Conservation (phyloP, 2,329 filamentous ascomycete genomes). For the Curvularia hawaiiensis region DNA sequence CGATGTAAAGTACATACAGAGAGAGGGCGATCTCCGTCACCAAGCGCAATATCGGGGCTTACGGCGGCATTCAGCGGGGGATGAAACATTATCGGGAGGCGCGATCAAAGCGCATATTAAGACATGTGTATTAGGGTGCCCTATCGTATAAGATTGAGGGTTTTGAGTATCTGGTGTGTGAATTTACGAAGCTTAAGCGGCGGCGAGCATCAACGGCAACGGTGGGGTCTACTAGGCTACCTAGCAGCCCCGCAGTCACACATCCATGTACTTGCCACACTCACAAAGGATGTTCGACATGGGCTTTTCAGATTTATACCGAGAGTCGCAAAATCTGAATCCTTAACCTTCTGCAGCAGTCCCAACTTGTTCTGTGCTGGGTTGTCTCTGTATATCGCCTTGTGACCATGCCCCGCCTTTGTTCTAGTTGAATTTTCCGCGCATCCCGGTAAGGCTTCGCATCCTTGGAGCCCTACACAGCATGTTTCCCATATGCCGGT, state of each 20-base stretch:
- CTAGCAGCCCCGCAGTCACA: neutral
- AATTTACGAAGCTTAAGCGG: constrained; percentile 7
- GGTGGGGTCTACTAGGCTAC: constrained; percentile 3
- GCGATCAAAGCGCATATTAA: constrained; percentile 2
- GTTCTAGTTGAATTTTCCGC: constrained; percentile 24
- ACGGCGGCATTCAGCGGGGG: neutral
- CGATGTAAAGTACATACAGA: constrained; percentile 8
- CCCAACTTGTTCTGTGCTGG: neutral
- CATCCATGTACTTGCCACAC: neutral
- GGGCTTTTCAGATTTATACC: neutral
- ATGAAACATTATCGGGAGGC: neutral
- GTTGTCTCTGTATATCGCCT: neutral
- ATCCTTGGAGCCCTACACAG: constrained; percentile 55
- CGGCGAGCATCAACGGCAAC: constrained; percentile 9
- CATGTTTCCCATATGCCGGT: constrained; percentile 51
- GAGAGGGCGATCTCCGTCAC: constrained; percentile 6
- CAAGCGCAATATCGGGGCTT: neutral
- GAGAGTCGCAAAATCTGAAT: neutral
- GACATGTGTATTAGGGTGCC: neutral
- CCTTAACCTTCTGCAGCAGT: neutral
- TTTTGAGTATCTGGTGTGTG: constrained; percentile 5
- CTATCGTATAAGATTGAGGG: neutral
- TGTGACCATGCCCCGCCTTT: neutral
- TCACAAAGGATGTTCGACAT: neutral
- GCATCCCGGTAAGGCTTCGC: constrained; percentile 41